Base-by-base conservation (phyloP, 208 protist species). In the Crithidia thermophila region DNA sequence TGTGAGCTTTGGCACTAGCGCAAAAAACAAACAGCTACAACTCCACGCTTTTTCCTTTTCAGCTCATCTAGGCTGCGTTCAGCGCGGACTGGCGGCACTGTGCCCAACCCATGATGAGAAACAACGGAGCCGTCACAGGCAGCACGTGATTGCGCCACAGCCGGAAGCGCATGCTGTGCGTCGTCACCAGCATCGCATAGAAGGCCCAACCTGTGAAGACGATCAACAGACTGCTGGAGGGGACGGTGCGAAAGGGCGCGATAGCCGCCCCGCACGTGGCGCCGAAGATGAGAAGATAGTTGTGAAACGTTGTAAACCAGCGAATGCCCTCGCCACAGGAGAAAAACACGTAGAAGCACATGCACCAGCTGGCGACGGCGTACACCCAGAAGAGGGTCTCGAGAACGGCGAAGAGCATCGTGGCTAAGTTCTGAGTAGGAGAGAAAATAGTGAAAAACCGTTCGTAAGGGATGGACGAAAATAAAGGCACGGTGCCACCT, bases 301-400 rank as follows among this genome's bases (percentile, higher is more conserved):
- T 94, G 30, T 90, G 69, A 47, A 91, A 82, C 20, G 84, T 88
- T 16, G 73, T 80, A 55, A 94, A 94, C 87, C 87, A 95, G 59
- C 73, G 81, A 50, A 84, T 77, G 21, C 90, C 87, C 51, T 95
- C 90, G 4, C 90, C 85, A 25, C 77, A 92, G 14, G 90, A 93
- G 58, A 93, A 95, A 30, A 95, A 76, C 8, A 91, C 87, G 70
- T 93, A 95, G 71, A 93, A 93, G 71, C 82, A 95, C 85, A 93
- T 91, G 80, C 90, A 95, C 78, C 88, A 94, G 71, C 88, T 91
- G 23, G 75, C 65, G n/a, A 91, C 73, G 39, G 75, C 88, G 63
- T 91, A 89, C 11, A 85, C 77, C 85, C 88, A 94, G 50, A 87
- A 79, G 14, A 91, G 46, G 28, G 53, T 65, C 58, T 74, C 68